These are phyloP conservation scores for Nemania sp. DNA, from an alignment of 2,329 filamentous ascomycete genomes.

Conservation along the genomic window DNA sequence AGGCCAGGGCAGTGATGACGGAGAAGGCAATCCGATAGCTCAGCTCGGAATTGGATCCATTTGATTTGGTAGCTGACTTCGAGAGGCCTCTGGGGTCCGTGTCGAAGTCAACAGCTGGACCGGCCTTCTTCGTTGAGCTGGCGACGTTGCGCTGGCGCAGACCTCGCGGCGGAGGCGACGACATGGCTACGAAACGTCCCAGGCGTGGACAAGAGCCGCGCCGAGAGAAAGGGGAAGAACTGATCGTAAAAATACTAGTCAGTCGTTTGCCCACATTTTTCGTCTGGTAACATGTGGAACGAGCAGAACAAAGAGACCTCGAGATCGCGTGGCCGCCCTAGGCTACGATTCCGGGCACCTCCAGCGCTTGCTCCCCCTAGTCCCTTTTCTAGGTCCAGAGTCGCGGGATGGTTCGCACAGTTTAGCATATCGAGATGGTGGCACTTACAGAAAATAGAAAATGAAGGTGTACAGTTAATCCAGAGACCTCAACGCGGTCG, in stretches of 20 bases:
- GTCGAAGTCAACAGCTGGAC: slow-evolving; percentile 45
- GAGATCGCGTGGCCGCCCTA: not conserved
- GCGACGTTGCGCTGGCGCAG: slow-evolving; percentile 62
- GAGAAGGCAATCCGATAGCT: slow-evolving; percentile 80
- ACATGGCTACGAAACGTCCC: slow-evolving; percentile 38
- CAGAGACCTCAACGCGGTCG: slow-evolving; percentile 11
- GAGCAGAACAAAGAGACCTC: too few relatives aligned
- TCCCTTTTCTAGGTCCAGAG: not conserved
- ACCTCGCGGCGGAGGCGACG: slow-evolving; percentile 58
- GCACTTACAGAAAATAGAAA: slow-evolving; percentile 15
- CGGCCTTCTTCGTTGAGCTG: slow-evolving; percentile 55
- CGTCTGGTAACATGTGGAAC: too few relatives aligned
- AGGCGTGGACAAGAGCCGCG: not conserved
- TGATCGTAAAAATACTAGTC: too few relatives aligned
- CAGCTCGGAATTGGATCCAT: slow-evolving; percentile 62
- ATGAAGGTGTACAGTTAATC: slow-evolving; percentile 16
- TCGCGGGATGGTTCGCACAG: not conserved
- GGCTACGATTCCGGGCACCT: not conserved
- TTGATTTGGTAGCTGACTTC: slow-evolving; percentile 44
- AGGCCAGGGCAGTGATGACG: slow-evolving; percentile 80
- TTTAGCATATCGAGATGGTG: not conserved
- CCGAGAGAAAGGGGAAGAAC: not conserved
- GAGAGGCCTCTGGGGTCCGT: slow-evolving; percentile 56
- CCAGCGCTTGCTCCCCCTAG: not conserved
- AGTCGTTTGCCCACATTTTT: too few relatives aligned